A percentile compares a stretch with the other conserved stretches of the same genome.
These are phyloP conservation scores for Echites panduratus DNA, from an alignment of 257 asterid species.

Conservation along the genomic window DNA sequence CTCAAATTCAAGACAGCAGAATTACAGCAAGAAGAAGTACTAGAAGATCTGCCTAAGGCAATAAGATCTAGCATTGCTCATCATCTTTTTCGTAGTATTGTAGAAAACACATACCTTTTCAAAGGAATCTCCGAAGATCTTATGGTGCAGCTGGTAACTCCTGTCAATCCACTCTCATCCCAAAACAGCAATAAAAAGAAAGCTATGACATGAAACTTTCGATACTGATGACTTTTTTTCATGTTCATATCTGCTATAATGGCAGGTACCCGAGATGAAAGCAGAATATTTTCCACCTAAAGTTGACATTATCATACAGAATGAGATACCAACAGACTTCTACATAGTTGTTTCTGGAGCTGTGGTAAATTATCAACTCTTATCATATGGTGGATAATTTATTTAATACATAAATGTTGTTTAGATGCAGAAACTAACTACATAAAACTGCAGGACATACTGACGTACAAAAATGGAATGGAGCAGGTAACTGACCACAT, in stretches of 20 bases:
- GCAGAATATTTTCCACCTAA: constrained; percentile 94
- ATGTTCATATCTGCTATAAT: constrained; percentile 2
- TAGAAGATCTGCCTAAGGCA: constrained; percentile 78
- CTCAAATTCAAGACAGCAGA: constrained; percentile 89
- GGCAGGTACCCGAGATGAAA: constrained; percentile 86
- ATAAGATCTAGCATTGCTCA: constrained; percentile 83
- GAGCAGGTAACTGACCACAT: constrained; percentile 51
- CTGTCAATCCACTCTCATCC: constrained; percentile 12
- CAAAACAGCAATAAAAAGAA: not conserved
- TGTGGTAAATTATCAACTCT: constrained; percentile 47
- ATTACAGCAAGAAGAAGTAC: constrained; percentile 85
- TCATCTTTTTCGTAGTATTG: constrained; percentile 64
- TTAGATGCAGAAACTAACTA: constrained; percentile 20
- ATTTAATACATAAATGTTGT: no score
- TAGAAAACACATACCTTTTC: constrained; percentile 70
- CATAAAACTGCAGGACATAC: constrained; percentile 64
- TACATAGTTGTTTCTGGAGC: constrained; percentile 85
- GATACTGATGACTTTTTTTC: not conserved
- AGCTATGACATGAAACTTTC: not conserved
- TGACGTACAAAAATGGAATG: constrained; percentile 50
- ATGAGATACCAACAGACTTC: constrained; percentile 90
- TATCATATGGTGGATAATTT: not conserved
- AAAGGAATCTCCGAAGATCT: constrained; percentile 76
- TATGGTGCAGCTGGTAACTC: constrained; percentile 67
- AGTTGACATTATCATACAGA: constrained; percentile 78